Conservation (phyloP, 331 rosid species). For the Rhamnella rubrinervis region DNA sequence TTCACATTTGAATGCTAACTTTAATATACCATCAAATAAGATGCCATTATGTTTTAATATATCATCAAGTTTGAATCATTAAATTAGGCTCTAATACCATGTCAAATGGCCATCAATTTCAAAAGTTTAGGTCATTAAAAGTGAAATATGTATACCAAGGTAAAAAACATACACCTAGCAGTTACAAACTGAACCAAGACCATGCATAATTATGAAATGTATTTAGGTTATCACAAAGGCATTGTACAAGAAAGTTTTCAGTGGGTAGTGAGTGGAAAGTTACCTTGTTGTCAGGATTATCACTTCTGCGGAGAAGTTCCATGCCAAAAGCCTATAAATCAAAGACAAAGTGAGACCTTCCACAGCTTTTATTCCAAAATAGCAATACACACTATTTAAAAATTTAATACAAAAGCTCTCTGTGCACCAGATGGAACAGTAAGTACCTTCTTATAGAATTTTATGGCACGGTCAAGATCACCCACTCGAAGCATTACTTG, state of each 20-base stretch:
- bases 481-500: slow-evolving; percentile 43
- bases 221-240: neutral
- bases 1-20: neutral
- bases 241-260: neutral
- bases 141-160: too few species aligned
- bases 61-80: too few species aligned
- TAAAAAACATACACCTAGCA: too few species aligned
- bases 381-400: neutral
- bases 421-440: neutral
- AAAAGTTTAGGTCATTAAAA: too few species aligned
- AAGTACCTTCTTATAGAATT: slow-evolving; percentile 31
- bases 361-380: neutral
- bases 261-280: neutral
- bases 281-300: slow-evolving; percentile 37
- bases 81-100: too few species aligned
- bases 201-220: neutral
- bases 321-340: slow-evolving; percentile 33
- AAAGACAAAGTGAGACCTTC: neutral
- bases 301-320: slow-evolving; percentile 32
- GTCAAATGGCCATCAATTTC: too few species aligned
- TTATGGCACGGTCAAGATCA: slow-evolving; percentile 34
- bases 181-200: too few species aligned
- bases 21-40: neutral
- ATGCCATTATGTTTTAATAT: neutral
- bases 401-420: neutral